phyloP scores from a whole-genome alignment of 108 stramenopile species.

The Skeletonema potamos region DNA sequence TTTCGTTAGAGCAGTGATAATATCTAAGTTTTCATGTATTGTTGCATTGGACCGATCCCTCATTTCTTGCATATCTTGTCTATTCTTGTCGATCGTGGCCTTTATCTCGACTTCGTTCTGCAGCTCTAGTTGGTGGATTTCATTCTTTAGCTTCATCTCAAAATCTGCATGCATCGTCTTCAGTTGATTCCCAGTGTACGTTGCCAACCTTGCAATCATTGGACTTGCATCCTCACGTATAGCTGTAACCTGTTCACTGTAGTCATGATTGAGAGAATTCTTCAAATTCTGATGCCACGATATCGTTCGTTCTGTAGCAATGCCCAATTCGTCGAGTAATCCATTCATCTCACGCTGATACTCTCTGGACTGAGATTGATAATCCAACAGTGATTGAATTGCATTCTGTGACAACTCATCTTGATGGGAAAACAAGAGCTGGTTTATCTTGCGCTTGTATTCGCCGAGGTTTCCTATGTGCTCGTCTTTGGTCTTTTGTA shows the following conservation, averaged over 20 bases:
- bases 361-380: conserved; percentile 19
- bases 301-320: conserved; percentile 11
- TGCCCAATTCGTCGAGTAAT: conserved; percentile 11
- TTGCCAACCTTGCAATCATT: conserved; percentile 16
- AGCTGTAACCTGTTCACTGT: conserved; percentile 5
- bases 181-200: conserved; percentile 20
- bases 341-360: conserved; percentile 18
- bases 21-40: conserved; percentile 34
- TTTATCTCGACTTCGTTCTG: conserved; percentile 20
- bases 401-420: conserved; percentile 23
- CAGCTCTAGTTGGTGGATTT: conserved; percentile 16
- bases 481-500: conserved; percentile 28
- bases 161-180: conserved; percentile 9
- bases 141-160: conserved; percentile 15
- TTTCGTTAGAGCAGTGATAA: conserved; percentile 21
- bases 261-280: conserved; percentile 10
- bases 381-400: conserved; percentile 14
- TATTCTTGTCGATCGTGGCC: conserved; percentile 18
- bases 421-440: conserved; percentile 33
- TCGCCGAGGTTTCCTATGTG: conserved; percentile 22
- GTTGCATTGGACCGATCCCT: conserved; percentile 15
- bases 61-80: conserved; percentile 16
- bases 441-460: conserved; percentile 36
- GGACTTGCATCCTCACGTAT: conserved; percentile 33
- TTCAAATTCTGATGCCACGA: conserved; percentile 21